A percentile compares a stretch with the other conserved stretches of the same genome.
phyloP scores from a whole-genome alignment of 2,329 filamentous ascomycete genomes.

The Chrysoporthe cubensis region DNA sequence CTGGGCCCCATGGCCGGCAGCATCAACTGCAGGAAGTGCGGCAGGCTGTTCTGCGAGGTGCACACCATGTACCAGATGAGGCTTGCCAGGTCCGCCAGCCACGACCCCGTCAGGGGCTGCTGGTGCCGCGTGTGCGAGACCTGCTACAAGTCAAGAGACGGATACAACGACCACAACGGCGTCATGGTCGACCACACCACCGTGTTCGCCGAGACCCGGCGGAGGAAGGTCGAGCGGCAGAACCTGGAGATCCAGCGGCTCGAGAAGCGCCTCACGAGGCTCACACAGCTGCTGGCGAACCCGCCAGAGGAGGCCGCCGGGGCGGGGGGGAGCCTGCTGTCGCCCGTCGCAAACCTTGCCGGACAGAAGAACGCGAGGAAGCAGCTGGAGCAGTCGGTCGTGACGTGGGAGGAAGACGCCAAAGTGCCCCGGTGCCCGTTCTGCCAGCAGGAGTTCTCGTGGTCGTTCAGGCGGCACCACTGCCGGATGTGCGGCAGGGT shows the following conservation, averaged over 20 bases:
- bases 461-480: slow-evolving; percentile 91
- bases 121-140: slow-evolving; percentile 98
- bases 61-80: slow-evolving; percentile 99
- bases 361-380: slow-evolving; percentile 79
- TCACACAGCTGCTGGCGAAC: slow-evolving; percentile 82
- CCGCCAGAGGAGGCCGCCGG: slow-evolving; percentile 67
- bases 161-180: slow-evolving; percentile 89
- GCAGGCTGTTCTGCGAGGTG: slow-evolving; percentile 91
- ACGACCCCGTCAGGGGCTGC: slow-evolving; percentile 86
- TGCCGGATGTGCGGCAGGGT: slow-evolving; percentile 92
- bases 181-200: slow-evolving; percentile 71
- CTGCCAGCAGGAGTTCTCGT: slow-evolving; percentile 94
- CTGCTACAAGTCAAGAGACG: slow-evolving; percentile 96
- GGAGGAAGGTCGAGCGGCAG: slow-evolving; percentile 79
- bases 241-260: slow-evolving; percentile 86
- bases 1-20: slow-evolving; percentile 79
- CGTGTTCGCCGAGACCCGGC: slow-evolving; percentile 72
- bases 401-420: slow-evolving; percentile 93
- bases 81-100: slow-evolving; percentile 82
- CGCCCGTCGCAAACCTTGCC: slow-evolving; percentile 63
- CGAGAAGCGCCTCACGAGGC: slow-evolving; percentile 87
- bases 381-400: slow-evolving; percentile 84
- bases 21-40: slow-evolving; percentile 93
- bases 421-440: slow-evolving; percentile 83
- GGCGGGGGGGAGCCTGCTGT: slow-evolving; percentile 55